Evolutionary conservation across 495 filamentous ascomycete species (phyloP).

Genomic region (Trichoderma asperelloides): DNA sequence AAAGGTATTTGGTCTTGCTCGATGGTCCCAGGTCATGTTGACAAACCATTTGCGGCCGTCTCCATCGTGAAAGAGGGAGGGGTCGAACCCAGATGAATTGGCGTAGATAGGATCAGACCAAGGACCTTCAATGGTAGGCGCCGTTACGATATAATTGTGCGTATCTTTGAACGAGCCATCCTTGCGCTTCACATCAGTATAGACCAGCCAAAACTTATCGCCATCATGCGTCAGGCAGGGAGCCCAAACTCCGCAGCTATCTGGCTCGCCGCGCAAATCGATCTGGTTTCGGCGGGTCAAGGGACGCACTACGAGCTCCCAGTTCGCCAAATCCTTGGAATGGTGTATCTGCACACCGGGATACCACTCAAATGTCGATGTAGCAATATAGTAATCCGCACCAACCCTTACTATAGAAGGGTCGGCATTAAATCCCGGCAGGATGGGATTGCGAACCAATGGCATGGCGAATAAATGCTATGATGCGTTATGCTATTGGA

Average conservation of each 20-base stretch:
- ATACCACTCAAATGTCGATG: constrained; percentile 55
- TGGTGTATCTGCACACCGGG: constrained; percentile 53
- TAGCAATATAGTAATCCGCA: constrained; percentile 53
- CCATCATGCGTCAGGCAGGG: constrained; percentile 51
- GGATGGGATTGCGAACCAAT: constrained; percentile 46
- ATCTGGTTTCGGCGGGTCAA: constrained; percentile 50
- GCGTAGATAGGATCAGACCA: constrained; percentile 49
- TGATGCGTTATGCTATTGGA: background rate
- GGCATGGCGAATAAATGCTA: constrained; percentile 25
- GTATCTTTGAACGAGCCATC: constrained; percentile 47
- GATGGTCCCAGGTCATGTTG: constrained; percentile 47
- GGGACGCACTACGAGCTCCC: constrained; percentile 50
- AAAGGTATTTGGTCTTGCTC: constrained; percentile 34
- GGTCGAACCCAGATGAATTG: constrained; percentile 49
- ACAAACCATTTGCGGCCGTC: constrained; percentile 47
- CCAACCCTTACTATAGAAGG: constrained; percentile 50
- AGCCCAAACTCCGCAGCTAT: constrained; percentile 57
- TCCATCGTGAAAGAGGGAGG: constrained; percentile 49
- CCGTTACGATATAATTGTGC: constrained; percentile 45
- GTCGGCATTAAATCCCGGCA: constrained; percentile 56
- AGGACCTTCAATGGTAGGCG: constrained; percentile 38
- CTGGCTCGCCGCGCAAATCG: constrained; percentile 49
- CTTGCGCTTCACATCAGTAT: constrained; percentile 48
- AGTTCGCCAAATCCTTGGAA: constrained; percentile 48
- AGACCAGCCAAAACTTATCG: constrained; percentile 48